Base-by-base conservation (phyloP, 495 filamentous ascomycete genomes). In the Penicillium coprophilum region DNA sequence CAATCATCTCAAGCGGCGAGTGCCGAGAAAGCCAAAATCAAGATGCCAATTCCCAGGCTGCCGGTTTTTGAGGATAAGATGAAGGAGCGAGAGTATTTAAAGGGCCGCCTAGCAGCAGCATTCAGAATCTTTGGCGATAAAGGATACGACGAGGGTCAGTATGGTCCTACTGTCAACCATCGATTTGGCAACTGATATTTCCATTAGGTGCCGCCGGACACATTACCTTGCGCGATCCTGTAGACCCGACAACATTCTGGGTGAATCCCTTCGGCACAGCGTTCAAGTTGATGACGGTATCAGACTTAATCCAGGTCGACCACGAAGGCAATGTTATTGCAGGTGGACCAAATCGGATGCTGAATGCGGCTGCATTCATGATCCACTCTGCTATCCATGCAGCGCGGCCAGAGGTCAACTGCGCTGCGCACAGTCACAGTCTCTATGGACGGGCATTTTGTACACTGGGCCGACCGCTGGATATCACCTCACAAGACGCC, bases 181-280 rank as follows among this genome's bases (percentile, higher is more conserved):
- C 19, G 9, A 45, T n/a, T 24, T 20, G 39, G 4, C 46, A 36
- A 34, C 52, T 30, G 59, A 50, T 2, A 40, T 17, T 44, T 10
- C 6, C 0, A 41, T 12, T 50, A 73, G 78, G 79, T 21, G 80
- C 84, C 12, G 82, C 82, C 3, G 83, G 83, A 0, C 83, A 86
- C 60, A 85, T 86, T 58, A 85, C 82, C 45, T 58, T 86, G 39
- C 75, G 83, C 24, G 88, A 90, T 63, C 87, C 88, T 10, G 80
- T 90, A 12, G 84, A 89, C 34, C 83, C 85, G 0, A 63, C 66
- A 7, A 82, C 80, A 4, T 91, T 91, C 76, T 91, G 87, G 89
- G 88, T 92, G 20, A 92, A 92, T 57, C 89, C 89, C 0, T 88
- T 91, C 61, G 88, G 89, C 30, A 78, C 84, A 10, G 79, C 85